Percentiles rank a stretch among this genome's conserved stretches.
Conservation (phyloP, 1,139 yeast genomes). For the Pichia sp. region DNA sequence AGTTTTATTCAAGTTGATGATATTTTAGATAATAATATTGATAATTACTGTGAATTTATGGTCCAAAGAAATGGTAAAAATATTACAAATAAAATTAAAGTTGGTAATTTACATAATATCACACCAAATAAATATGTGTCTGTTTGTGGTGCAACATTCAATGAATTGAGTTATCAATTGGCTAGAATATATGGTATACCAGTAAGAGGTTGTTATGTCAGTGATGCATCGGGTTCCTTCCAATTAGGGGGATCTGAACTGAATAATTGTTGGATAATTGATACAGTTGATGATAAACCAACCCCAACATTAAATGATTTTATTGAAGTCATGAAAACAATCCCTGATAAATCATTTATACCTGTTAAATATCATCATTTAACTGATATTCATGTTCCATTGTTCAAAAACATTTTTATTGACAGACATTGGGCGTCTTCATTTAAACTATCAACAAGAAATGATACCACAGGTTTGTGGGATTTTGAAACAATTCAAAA, state of each 20-base stretch:
- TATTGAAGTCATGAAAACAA: constrained; percentile 65
- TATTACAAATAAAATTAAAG: constrained; percentile 42
- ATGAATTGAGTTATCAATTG: constrained; percentile 78
- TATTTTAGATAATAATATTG: constrained; percentile 68
- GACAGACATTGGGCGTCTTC: constrained; percentile 83
- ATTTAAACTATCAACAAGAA: constrained; percentile 67
- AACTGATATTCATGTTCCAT: constrained; percentile 70
- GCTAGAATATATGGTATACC: constrained; percentile 83
- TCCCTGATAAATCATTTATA: constrained; percentile 73
- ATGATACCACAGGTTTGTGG: constrained; percentile 84
- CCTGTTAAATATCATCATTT: constrained; percentile 71
- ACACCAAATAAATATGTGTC: constrained; percentile 79
- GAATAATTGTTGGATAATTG: constrained; percentile 67
- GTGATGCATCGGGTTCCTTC: constrained; percentile 76
- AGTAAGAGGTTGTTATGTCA: constrained; percentile 74
- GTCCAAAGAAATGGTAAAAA: constrained; percentile 73
- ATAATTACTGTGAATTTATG: constrained; percentile 47
- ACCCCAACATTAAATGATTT: constrained; percentile 70
- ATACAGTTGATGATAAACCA: constrained; percentile 67
- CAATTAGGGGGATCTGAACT: constrained; percentile 51
- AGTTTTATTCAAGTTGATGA: constrained; percentile 80
- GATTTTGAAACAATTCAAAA: constrained; percentile 67
- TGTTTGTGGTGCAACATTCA: constrained; percentile 83
- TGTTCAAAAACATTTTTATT: constrained; percentile 55
- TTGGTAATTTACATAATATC: constrained; percentile 73